phyloP scores from a whole-genome alignment of 1,139 yeast genomes.

The Kurtzmaniella quercitrusa region DNA sequence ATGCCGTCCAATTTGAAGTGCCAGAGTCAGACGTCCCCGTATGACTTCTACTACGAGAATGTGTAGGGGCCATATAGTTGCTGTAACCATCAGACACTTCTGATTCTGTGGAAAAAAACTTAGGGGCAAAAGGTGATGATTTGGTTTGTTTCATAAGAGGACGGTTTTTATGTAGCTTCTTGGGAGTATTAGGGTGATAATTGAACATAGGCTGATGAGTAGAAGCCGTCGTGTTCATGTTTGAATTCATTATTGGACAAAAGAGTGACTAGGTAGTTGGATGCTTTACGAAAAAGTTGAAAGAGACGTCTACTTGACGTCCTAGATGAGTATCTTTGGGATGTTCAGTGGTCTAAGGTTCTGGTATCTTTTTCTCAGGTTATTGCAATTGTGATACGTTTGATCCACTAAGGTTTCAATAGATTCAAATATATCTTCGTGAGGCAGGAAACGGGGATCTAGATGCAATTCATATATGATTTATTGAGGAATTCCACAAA shows the following conservation, averaged over 20 bases:
- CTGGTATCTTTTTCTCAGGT: too few species aligned
- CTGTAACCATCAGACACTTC: too few species aligned
- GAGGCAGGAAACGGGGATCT: constrained; percentile 1
- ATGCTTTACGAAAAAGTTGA: constrained; percentile 2
- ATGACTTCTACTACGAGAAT: constrained; percentile 13
- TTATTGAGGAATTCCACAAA: neutral
- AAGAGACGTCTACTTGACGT: neutral
- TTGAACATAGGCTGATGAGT: neutral
- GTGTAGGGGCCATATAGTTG: constrained; percentile 2
- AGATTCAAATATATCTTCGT: too few species aligned
- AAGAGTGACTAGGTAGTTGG: constrained; percentile 15
- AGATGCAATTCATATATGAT: neutral
- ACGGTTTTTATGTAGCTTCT: constrained; percentile 2
- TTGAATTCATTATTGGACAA: constrained; percentile 4
- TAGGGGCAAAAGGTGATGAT: constrained; percentile 9
- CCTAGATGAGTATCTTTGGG: neutral
- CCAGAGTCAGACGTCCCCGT: constrained; percentile 3
- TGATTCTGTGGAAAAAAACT: neutral
- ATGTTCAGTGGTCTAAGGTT: too few species aligned
- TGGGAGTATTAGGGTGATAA: neutral
- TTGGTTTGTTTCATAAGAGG: constrained; percentile 7
- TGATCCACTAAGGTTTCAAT: too few species aligned
- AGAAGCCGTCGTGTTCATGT: constrained; percentile 2
- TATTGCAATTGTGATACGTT: too few species aligned
- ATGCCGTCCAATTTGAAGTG: constrained; percentile 13